Base-by-base conservation (phyloP, 495 filamentous ascomycete genomes). In the Annulohypoxylon nitens region DNA sequence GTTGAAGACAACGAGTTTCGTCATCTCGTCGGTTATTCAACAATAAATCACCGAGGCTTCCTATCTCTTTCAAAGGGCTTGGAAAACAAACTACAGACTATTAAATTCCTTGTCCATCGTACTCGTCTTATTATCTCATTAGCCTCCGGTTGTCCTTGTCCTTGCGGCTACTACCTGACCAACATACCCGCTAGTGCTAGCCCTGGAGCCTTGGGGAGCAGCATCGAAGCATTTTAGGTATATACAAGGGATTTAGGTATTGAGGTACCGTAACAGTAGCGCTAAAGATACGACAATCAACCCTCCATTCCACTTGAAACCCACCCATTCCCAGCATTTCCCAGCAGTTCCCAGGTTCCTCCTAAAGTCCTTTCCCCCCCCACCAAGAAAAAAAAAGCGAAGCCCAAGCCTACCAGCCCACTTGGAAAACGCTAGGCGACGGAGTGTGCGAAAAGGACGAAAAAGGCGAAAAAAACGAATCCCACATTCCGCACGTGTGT, bases 401-500 rank as follows among this genome's bases (percentile, higher is more conserved):
- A 30, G 67, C 54, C 43, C 61, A 30, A 30, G 30, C 30, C 5
- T 30, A 30, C 30, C 30, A 75, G 67, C 71, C 71, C 67, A 59
- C 61, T 70, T 63, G 26, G 37, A 70, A 61, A 73, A 73, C 70
- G 70, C 70, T 73, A 64, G 61, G 57, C 60, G 39, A 68, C 54
- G 70, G 65, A 69, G 65, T 69, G 71, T 66, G 71, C 71, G 72
- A 75, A 51, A 43, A 30, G 30, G 30, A 30, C 30, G 30, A 30
- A 6, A 62, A 12, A 47, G 43, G 43, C 30, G 51, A 60, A 65
- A 47, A 55, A 47, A 47, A 57, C 48, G 43, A 66, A 20, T 74
- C 48, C 67, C 66, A 74, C 71, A 74, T 70, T 67, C 66, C 72
- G 45, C 67, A 70, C 62, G 62, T 70, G 72, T 70, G 47, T 64